These are phyloP conservation scores for Scleroderma bovista DNA, from an alignment of 768 basidiomycete genomes.

Conservation along the genomic window DNA sequence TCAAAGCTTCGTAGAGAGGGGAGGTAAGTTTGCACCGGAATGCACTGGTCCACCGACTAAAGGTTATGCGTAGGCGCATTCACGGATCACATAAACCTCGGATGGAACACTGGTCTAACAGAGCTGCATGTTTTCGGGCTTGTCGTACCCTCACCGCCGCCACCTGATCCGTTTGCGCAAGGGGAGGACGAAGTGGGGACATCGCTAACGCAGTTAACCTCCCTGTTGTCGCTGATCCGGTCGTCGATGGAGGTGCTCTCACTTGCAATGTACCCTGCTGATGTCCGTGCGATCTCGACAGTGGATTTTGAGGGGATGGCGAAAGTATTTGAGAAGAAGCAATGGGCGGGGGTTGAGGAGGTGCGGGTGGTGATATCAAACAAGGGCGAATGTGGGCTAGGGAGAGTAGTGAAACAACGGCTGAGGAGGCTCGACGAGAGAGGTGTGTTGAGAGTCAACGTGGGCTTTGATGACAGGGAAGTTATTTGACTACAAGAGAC, in stretches of 20 bases:
- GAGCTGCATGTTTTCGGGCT: slow-evolving; percentile 30
- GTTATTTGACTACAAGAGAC: slow-evolving; percentile 14
- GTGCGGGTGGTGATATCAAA: slow-evolving; percentile 27
- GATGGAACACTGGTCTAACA: slow-evolving; percentile 18
- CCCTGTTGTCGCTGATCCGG: slow-evolving; percentile 20
- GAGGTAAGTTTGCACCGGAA: slow-evolving; percentile 16
- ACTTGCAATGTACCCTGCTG: slow-evolving; percentile 27
- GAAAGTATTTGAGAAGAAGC: slow-evolving; percentile 15
- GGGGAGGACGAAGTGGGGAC: slow-evolving; percentile 5
- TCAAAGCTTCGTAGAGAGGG: slow-evolving; percentile 24
- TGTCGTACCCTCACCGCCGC: slow-evolving; percentile 27
- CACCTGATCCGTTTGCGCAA: slow-evolving; percentile 15
- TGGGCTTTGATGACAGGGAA: slow-evolving; percentile 29
- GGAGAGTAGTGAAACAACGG: slow-evolving; percentile 18
- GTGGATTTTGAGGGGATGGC: slow-evolving; percentile 27
- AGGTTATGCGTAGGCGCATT: slow-evolving; percentile 14
- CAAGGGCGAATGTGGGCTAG: slow-evolving; percentile 23
- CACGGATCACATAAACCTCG: slow-evolving; percentile 23
- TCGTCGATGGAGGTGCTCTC: slow-evolving; percentile 28
- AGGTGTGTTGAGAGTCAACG: slow-evolving; percentile 23
- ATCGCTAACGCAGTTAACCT: slow-evolving; percentile 20
- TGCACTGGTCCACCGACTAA: slow-evolving; percentile 4
- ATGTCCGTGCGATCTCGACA: slow-evolving; percentile 21
- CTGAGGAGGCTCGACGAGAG: slow-evolving; percentile 16
- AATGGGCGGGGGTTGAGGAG: slow-evolving; percentile 21